phyloP scores from a whole-genome alignment of 345 rosid genomes.

The Hypericum androsaemum region DNA sequence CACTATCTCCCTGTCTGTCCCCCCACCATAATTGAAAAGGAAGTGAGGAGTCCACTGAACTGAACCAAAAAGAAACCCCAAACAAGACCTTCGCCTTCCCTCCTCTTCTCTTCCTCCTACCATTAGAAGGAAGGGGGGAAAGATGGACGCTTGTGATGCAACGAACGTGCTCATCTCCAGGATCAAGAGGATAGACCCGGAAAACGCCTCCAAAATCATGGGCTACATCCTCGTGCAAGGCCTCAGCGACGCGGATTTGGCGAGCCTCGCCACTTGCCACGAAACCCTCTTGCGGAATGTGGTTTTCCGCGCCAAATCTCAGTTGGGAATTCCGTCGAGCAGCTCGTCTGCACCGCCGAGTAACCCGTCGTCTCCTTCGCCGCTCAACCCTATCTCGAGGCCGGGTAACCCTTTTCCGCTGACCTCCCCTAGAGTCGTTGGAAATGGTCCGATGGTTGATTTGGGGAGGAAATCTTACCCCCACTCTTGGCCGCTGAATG shows the following conservation, averaged over 20 bases:
- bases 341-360: conserved; percentile 31
- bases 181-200: conserved; percentile 69
- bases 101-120: neutral
- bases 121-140: conserved; percentile 3
- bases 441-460: conserved; percentile 29
- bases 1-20: too few relatives aligned
- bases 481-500: conserved; percentile 25
- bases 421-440: conserved; percentile 33
- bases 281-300: conserved; percentile 49
- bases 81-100: too few relatives aligned
- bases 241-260: conserved; percentile 52
- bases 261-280: conserved; percentile 56
- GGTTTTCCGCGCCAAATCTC: conserved; percentile 52
- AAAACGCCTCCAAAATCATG: conserved; percentile 74
- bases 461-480: conserved; percentile 33
- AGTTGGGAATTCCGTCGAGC: conserved; percentile 53
- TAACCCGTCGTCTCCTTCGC: conserved; percentile 16
- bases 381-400: conserved; percentile 40
- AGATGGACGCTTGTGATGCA: conserved; percentile 67
- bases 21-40: too few relatives aligned
- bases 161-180: conserved; percentile 58
- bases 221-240: conserved; percentile 76
- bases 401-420: conserved; percentile 41
- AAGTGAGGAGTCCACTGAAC: too few relatives aligned
- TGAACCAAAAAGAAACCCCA: too few relatives aligned